Evolutionary conservation across 2,329 filamentous ascomycete species (phyloP).

Genomic region (Laburnicola sp.): DNA sequence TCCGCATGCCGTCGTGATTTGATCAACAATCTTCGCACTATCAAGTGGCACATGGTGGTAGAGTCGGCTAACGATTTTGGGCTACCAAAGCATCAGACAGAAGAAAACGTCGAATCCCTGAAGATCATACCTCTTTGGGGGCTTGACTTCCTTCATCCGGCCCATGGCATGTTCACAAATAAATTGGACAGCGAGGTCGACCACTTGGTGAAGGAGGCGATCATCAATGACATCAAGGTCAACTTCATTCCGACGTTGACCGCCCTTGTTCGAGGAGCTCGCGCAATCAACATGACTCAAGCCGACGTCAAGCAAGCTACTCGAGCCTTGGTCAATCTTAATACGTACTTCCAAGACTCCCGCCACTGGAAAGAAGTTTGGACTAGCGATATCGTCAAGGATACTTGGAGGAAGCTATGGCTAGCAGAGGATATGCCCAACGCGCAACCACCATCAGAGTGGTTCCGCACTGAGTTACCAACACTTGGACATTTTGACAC

Average conservation of each 20-base stretch:
- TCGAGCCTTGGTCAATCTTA: conserved; percentile 48
- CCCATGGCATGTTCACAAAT: conserved; percentile 49
- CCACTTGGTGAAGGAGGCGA: conserved; percentile 40
- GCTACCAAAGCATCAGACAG: conserved; percentile 49
- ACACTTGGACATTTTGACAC: conserved; percentile 53
- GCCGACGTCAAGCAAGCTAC: conserved; percentile 48
- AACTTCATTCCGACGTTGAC: conserved; percentile 49
- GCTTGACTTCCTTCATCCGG: conserved; percentile 47
- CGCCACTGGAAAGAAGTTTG: conserved; percentile 53
- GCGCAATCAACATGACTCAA: conserved; percentile 43
- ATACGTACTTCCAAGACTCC: conserved; percentile 50
- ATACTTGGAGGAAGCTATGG: conserved; percentile 53
- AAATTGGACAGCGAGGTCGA: conserved; percentile 47
- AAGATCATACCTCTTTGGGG: conserved; percentile 50
- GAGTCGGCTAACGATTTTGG: conserved; percentile 50
- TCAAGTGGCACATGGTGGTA: conserved; percentile 50
- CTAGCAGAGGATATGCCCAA: conserved; percentile 50
- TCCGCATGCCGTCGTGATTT: conserved; percentile 49
- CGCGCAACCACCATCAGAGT: conserved; percentile 47
- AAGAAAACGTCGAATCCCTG: conserved; percentile 49
- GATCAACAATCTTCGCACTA: conserved; percentile 49
- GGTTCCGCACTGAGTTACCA: conserved; percentile 52
- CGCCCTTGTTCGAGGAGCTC: conserved; percentile 46
- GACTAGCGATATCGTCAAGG: conserved; percentile 52
- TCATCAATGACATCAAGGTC: conserved; percentile 42